Base-by-base conservation (phyloP, 2,329 filamentous ascomycete species). In the Cryphonectria carpinicola region DNA sequence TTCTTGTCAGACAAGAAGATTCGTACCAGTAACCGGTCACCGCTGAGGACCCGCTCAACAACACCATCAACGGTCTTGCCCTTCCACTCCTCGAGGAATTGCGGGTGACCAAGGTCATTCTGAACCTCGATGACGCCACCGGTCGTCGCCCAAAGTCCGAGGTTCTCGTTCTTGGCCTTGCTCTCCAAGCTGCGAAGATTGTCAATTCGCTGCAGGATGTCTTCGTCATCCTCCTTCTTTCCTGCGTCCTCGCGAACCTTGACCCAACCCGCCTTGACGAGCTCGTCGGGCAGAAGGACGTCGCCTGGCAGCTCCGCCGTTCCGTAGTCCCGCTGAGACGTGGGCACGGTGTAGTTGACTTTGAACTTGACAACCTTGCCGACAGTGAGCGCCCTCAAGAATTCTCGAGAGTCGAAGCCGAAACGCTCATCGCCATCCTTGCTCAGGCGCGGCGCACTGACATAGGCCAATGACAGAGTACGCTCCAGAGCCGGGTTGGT, bases 161-260 rank as follows among this genome's bases (percentile, higher is more conserved):
- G 95, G 74, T 86, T 88, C 75, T 94, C 93, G 68, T 87, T 86
- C 81, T 90, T 94, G 71, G 96, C 96, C 75, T 92, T 88, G 60
- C 88, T 85, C 81, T 98, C 95, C 46, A 95, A 84, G 64, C 86
- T 86, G 75, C 93, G 91, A 72, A 99, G 88, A 76, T 89, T 91
- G 76, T 97, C 92, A 35, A 99, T 85, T 72, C 92, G 87, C 74
- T 90, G 83, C 39, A 87, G 85, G 11, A 91, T 86, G 66, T 94
- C 91, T 70, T 96, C 92, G 1, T 91, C 90, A 71, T 98, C 94
- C 75, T 98, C 95, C 79, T 95, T 96, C 74, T 92, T 91, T 73
- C 94, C 95, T 71, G 95, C 95, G 81, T 99, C 96, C 77, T 99
- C 96, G 74, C 96, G 90, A 72, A 99, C 88, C 83, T 96, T 97